phyloP scores from a whole-genome alignment of 805 yeast genomes.

The Candida piceae region DNA sequence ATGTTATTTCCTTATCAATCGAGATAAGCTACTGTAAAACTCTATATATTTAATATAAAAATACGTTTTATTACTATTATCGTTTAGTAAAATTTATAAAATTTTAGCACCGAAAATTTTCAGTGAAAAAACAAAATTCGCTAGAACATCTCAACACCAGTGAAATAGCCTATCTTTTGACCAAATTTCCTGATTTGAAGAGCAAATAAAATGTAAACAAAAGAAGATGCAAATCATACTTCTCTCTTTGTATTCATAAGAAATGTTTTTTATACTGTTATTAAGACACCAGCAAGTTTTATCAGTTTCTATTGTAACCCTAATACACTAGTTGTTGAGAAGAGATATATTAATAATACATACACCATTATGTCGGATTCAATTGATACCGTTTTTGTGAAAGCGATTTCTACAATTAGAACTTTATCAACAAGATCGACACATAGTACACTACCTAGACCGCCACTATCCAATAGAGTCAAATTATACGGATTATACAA shows the following conservation, averaged over 20 bases:
- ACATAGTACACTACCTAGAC: constrained; percentile 63
- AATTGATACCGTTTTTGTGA: constrained; percentile 73
- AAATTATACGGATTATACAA: constrained; percentile 77
- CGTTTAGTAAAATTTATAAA: no score
- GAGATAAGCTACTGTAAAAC: not conserved
- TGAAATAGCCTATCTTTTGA: not conserved
- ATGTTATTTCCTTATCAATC: not conserved
- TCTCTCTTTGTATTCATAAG: no score
- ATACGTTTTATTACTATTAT: no score
- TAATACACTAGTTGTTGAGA: no score
- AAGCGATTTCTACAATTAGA: constrained; percentile 75
- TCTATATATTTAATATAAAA: no score
- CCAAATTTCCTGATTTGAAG: not conserved
- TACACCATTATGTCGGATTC: constrained; percentile 57
- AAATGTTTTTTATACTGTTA: no score
- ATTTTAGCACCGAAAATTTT: no score
- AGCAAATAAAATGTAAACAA: not conserved
- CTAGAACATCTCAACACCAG: not conserved
- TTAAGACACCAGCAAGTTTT: no score
- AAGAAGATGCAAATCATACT: not conserved
- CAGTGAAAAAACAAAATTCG: no score
- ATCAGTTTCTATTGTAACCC: no score
- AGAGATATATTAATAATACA: no score
- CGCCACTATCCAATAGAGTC: constrained; percentile 66
- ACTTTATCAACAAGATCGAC: constrained; percentile 63